Conservation (phyloP, 495 filamentous ascomycete genomes). For the Aspergillus homomorphus region DNA sequence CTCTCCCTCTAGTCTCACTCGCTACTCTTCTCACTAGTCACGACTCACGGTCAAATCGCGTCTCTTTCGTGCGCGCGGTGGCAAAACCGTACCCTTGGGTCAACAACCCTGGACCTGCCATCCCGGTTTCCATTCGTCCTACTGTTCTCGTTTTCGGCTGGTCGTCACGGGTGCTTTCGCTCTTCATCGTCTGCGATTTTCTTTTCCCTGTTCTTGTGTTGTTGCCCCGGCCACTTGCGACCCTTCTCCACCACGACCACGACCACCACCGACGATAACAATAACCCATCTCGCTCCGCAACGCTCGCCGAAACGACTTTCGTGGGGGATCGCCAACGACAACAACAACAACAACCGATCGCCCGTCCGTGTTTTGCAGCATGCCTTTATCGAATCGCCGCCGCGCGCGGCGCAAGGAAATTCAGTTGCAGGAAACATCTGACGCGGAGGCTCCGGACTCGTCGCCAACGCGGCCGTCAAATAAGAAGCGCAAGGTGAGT, state of each 20-base stretch:
- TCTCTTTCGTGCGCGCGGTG: constrained; percentile 30
- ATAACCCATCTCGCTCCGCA: not conserved
- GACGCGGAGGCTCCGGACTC: constrained; percentile 58
- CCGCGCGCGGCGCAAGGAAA: constrained; percentile 50
- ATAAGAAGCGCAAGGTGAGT: constrained; percentile 73
- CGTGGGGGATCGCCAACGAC: not conserved
- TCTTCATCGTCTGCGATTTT: constrained; percentile 17
- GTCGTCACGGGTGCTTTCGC: constrained; percentile 13
- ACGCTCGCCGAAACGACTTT: not conserved
- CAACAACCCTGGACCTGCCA: constrained; percentile 18
- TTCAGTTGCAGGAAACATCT: constrained; percentile 46
- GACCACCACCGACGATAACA: not conserved
- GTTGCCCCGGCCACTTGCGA: not conserved
- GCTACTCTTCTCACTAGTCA: not conserved
- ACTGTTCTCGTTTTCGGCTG: constrained; percentile 20
- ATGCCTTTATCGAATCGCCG: constrained; percentile 54
- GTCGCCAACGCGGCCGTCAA: constrained; percentile 67
- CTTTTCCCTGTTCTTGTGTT: constrained; percentile 6
- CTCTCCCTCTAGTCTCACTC: constrained; percentile 1
- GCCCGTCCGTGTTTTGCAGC: constrained; percentile 8
- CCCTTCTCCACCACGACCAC: not conserved
- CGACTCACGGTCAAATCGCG: constrained; percentile 3
- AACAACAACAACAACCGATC: constrained; percentile 5
- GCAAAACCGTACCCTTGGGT: constrained; percentile 42
- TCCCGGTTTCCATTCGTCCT: constrained; percentile 27